Conservation (phyloP, 306 rosid species). For the Inga laurina region DNA sequence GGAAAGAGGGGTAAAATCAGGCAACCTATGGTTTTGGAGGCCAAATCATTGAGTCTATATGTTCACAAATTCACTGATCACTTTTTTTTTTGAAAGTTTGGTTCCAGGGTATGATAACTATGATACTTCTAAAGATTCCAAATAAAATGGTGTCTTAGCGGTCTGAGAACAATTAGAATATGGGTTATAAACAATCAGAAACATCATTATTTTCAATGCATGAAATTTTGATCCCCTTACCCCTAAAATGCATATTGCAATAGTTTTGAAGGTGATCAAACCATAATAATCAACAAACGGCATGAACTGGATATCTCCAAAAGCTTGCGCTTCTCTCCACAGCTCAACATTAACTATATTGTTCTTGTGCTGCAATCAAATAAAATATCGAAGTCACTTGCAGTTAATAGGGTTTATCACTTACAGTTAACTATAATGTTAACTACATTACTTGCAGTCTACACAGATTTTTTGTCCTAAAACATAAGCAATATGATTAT, state of each 20-base stretch:
- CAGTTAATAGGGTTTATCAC: not conserved
- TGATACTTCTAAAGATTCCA: not conserved
- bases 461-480: not conserved
- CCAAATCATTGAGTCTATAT: not conserved
- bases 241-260: conserved; percentile 89
- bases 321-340: conserved; percentile 88
- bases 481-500: not conserved
- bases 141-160: conserved; percentile 13
- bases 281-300: conserved; percentile 95
- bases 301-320: conserved; percentile 89
- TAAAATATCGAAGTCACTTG: conserved; percentile 26
- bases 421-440: too few species aligned
- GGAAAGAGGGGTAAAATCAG: not conserved
- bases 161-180: conserved; percentile 14
- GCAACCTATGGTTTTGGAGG: not conserved
- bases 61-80: not conserved
- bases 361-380: conserved; percentile 76
- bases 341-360: conserved; percentile 74
- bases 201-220: conserved; percentile 19
- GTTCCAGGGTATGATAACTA: not conserved
- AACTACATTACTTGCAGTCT: not conserved
- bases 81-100: not conserved
- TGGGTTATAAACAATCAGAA: conserved; percentile 20
- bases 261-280: conserved; percentile 82
- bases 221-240: conserved; percentile 45